phyloP scores from a whole-genome alignment of 164 flowering plant genomes.

The Magnolia sinica region DNA sequence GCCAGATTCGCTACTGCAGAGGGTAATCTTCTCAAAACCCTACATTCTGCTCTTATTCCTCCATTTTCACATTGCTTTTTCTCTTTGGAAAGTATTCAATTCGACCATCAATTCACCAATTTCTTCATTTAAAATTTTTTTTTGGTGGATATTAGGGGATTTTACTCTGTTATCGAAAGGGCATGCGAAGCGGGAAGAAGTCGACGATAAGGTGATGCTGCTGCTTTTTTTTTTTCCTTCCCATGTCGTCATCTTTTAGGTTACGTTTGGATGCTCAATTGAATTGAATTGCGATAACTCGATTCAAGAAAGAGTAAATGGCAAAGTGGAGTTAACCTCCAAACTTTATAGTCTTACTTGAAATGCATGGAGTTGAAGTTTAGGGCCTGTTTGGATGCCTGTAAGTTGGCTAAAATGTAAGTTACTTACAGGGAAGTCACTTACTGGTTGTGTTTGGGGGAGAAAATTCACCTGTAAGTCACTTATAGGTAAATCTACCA shows the following conservation, averaged over 20 bases:
- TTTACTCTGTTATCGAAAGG: conserved; percentile 58
- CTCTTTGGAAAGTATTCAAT: not conserved
- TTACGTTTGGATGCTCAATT: too few species aligned
- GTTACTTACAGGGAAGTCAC: too few species aligned
- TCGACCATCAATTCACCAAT: not conserved
- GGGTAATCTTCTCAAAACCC: conserved; percentile 35
- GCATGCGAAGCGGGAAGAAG: conserved; percentile 60
- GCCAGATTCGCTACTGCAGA: conserved; percentile 53
- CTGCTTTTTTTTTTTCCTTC: not conserved
- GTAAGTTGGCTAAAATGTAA: too few species aligned
- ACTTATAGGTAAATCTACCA: too few species aligned
- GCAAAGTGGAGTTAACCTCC: too few species aligned
- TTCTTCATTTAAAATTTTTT: not conserved
- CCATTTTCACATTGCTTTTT: not conserved
- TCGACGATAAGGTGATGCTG: conserved; percentile 70
- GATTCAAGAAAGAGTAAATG: too few species aligned
- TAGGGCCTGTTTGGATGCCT: too few species aligned
- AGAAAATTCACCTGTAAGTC: too few species aligned
- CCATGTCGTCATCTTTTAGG: not conserved
- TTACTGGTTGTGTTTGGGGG: too few species aligned
- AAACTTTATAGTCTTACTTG: too few species aligned
- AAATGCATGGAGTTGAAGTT: too few species aligned
- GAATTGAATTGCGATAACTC: too few species aligned
- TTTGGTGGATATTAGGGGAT: conserved; percentile 46
- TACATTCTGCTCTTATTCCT: not conserved